phyloP scores from a whole-genome alignment of 2,329 filamentous ascomycete species.

The Pyrenophora graminea region DNA sequence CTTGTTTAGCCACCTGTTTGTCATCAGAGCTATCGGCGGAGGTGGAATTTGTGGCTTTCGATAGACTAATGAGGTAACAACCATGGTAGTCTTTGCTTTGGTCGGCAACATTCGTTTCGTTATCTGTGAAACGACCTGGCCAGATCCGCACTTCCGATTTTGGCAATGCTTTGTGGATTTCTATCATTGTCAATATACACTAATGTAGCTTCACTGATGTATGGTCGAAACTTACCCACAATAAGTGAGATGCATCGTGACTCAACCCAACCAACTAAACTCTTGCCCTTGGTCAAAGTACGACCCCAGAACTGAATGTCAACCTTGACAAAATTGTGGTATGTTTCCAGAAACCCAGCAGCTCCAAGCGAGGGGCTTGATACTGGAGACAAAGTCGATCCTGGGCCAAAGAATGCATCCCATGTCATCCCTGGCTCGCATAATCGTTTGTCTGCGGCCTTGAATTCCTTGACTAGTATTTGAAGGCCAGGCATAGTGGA shows the following conservation, averaged over 20 bases:
- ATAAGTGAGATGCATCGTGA: constrained; percentile 63
- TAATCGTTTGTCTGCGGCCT: constrained; percentile 52
- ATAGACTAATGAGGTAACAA: constrained; percentile 65
- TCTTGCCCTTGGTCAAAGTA: constrained; percentile 58
- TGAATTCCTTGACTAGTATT: constrained; percentile 58
- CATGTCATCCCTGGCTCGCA: constrained; percentile 32
- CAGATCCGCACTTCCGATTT: constrained; percentile 62
- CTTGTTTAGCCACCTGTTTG: constrained; percentile 49
- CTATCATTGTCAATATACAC: constrained; percentile 41
- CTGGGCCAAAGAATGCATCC: constrained; percentile 30
- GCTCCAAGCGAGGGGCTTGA: constrained; percentile 5
- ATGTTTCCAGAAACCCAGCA: constrained; percentile 56
- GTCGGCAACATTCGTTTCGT: constrained; percentile 11
- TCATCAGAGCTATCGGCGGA: constrained; percentile 39
- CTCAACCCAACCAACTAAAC: constrained; percentile 67
- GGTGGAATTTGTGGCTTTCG: constrained; percentile 16
- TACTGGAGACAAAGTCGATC: background rate
- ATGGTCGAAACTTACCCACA: constrained; percentile 53
- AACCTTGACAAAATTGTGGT: constrained; percentile 63
- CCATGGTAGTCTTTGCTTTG: constrained; percentile 58
- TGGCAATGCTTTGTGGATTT: constrained; percentile 60
- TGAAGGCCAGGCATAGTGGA: constrained; percentile 59
- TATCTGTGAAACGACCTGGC: constrained; percentile 61
- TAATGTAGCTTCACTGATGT: no score
- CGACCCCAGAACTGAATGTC: constrained; percentile 69